Base-by-base conservation (phyloP, 2,329 filamentous ascomycete species). In the Epichloe elymi region DNA sequence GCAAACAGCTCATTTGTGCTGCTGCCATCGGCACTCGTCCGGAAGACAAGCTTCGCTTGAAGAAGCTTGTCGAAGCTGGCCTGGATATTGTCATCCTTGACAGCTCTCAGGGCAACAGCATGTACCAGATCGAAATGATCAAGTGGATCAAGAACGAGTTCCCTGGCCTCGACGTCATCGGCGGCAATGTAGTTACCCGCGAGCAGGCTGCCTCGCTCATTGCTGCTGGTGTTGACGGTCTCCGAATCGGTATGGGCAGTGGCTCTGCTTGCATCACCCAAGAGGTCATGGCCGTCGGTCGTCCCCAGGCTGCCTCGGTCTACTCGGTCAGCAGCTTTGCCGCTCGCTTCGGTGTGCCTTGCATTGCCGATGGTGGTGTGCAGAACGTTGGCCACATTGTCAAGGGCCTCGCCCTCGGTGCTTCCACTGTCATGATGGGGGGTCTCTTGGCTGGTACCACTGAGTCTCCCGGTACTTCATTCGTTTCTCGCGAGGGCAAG, bases 361-460 rank as follows among this genome's bases (percentile, higher is more conserved):
- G 91, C 72, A 97, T 98, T 65, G 93, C 93, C 54, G 93, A 98
- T 62, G 93, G 93, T 61, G 93, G 93, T 71, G 86, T 98, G 60
- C 93, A 98, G 72, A 98, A 98, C 65, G 87, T 98, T 58, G 93
- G 93, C 51, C 94, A 98, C 75, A 96, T 98, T 59, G 93, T 98
- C 70, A 98, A 98, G 79, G 91, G 90, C 66, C 83, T 98, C 58
- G 85, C 93, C 45, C 83, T 98, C 57, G 93, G 93, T 60, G 93
- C 93, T 53, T 88, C 87, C 44, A 94, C 90, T 38, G 85, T 98
- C 67, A 98, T 98, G 93, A 98, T 98, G 93, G 93, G 93, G 93
- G 94, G 93, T 73, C 83, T 98, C 49, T 80, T 98, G 58, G 93
- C 93, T 48, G 93, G 94, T 67, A 97, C 93, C 56, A 96, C 91